Evolutionary conservation across 2,329 filamentous ascomycete species (phyloP).

Genomic region (Neodidymelliopsis sp.): DNA sequence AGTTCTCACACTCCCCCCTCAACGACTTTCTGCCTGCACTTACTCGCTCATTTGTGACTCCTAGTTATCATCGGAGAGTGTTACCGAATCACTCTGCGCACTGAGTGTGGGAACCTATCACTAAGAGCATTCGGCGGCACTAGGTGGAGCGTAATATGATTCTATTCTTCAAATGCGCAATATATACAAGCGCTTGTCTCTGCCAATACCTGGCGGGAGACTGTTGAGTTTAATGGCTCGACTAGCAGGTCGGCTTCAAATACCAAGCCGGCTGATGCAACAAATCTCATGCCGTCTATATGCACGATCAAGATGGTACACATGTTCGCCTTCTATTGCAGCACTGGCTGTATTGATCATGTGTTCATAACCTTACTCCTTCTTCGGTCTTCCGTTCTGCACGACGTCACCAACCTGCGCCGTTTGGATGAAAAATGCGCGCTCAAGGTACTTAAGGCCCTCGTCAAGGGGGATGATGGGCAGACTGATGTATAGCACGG

Average conservation of each 20-base stretch:
- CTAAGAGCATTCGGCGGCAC: neutral
- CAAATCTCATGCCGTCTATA: conserved; percentile 3
- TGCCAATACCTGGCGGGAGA: neutral
- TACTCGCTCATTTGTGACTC: no score
- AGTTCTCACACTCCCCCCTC: no score
- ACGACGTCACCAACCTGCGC: conserved; percentile 24
- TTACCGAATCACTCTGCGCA: no score
- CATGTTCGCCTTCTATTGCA: neutral
- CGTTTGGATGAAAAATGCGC: conserved; percentile 46
- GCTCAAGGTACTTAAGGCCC: conserved; percentile 78
- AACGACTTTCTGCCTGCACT: no score
- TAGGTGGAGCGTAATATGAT: conserved; percentile 8
- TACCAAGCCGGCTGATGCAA: neutral
- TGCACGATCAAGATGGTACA: conserved; percentile 6
- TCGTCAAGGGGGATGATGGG: conserved; percentile 93
- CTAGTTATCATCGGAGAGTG: no score
- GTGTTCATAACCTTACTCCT: no score
- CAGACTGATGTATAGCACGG: conserved; percentile 84
- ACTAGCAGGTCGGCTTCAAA: neutral
- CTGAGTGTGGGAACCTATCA: no score
- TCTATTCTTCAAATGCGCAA: conserved; percentile 13
- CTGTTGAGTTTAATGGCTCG: neutral
- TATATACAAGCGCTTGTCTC: conserved; percentile 9
- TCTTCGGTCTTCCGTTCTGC: conserved; percentile 36
- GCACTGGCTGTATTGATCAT: no score